Base-by-base conservation (phyloP, 176 grass and related monocot species). In the Hordeum vulgare region DNA sequence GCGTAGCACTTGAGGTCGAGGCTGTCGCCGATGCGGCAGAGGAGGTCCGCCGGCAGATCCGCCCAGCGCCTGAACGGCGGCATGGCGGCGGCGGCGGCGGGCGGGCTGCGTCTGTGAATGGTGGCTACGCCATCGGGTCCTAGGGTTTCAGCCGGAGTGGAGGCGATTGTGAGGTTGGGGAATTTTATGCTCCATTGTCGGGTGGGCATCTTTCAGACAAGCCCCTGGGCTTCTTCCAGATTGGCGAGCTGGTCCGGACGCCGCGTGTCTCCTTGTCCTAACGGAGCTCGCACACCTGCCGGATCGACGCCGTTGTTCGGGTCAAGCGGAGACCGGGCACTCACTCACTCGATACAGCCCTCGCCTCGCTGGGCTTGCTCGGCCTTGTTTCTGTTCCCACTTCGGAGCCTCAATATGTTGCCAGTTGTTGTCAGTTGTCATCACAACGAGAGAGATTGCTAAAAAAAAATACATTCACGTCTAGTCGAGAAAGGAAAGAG, bases 1-100 rank as follows among this genome's bases (percentile, higher is more conserved):
- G 78, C 72, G 57, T 89, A 89, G 78, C 88, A 89, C 78, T 89
- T 89, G 88, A 89, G 83, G 72, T 89, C 83, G 20, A 89, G 83
- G 28, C 72, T 66, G 78, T 89, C 88, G 10, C 88, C 88, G 88
- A 89, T 72, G 42, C 83, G 88, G 88, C 71, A 77, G 72, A 89
- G 83, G 9, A 89, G 83, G 79, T 89, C 88, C 3, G 88, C 62
- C 40, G 88, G 88, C 83, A 89, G 88, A 84, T 89, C 88, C 42
- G 83, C 88, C 88, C 88, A 89, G 78, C 83, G 78, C 63, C 88
- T 71, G 83, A 89, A 85, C 33, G 88, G 83, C 78, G 83, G 71
- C 88, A 89, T 89, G 78, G 71, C 69, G 54, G 71, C 69, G 54
- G 37, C 39, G 68, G 44, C 41, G 66, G 57, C 17, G 71, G 49